phyloP scores from a whole-genome alignment of 345 rosid species.

The Salix caprea region DNA sequence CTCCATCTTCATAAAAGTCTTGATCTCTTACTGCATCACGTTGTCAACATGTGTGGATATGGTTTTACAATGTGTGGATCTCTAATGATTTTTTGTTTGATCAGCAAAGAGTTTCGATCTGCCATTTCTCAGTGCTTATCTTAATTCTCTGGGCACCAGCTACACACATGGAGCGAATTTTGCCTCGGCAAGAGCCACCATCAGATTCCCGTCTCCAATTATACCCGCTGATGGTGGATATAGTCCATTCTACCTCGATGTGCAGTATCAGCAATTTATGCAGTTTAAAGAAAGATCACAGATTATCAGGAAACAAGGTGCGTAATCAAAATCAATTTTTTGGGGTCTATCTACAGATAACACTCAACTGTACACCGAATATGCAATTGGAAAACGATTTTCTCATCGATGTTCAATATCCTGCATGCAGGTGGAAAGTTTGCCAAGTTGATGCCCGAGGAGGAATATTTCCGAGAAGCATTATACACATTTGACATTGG shows the following conservation, averaged over 20 bases:
- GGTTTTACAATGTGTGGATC: not conserved
- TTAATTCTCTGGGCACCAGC: slow-evolving; percentile 26
- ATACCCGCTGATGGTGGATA: slow-evolving; percentile 19
- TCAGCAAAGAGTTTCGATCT: slow-evolving; percentile 26
- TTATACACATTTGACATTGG: slow-evolving; percentile 59
- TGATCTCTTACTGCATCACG: too few species aligned
- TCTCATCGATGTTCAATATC: not conserved
- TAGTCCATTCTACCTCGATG: slow-evolving; percentile 41
- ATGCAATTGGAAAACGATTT: not conserved
- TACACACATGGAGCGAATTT: slow-evolving; percentile 36
- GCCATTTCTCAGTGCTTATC: slow-evolving; percentile 29
- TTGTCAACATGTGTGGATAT: not conserved
- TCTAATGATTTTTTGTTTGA: not conserved
- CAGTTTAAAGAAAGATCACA: slow-evolving; percentile 40
- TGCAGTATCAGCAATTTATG: slow-evolving; percentile 43
- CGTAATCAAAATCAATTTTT: too few species aligned
- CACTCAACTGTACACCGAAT: not conserved
- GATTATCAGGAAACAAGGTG: slow-evolving; percentile 40
- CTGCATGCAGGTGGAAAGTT: slow-evolving; percentile 26
- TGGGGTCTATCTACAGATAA: too few species aligned
- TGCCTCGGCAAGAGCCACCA: slow-evolving; percentile 27
- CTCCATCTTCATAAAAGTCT: too few species aligned
- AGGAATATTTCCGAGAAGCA: slow-evolving; percentile 35
- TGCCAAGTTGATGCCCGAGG: slow-evolving; percentile 37
- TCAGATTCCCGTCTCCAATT: slow-evolving; percentile 7